Evolutionary conservation across 768 basidiomycete species (phyloP).

Genomic region (Mycena belliarum): DNA sequence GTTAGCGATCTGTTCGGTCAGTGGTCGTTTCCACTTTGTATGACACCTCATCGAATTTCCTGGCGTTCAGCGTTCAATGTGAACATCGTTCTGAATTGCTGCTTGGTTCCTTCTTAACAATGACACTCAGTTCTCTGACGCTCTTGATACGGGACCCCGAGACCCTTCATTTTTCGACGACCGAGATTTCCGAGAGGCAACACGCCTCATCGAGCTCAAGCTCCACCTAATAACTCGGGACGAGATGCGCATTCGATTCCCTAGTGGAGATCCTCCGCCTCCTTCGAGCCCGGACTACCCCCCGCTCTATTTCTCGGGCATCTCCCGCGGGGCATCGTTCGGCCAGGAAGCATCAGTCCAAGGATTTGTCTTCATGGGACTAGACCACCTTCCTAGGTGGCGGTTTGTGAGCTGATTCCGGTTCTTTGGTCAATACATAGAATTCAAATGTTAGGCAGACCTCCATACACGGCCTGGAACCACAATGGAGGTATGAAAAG

Average conservation of each 20-base stretch:
- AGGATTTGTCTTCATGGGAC: conserved; percentile 51
- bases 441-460: conserved; percentile 48
- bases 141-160: conserved; percentile 36
- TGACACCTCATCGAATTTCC: neutral
- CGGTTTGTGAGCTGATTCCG: conserved; percentile 66
- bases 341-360: conserved; percentile 45
- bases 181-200: conserved; percentile 61
- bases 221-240: conserved; percentile 45
- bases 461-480: conserved; percentile 51
- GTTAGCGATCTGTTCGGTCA: conserved; percentile 46
- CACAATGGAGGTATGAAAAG: conserved; percentile 58
- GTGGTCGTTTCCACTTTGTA: conserved; percentile 15
- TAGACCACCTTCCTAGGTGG: conserved; percentile 52
- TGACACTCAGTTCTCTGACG: conserved; percentile 35
- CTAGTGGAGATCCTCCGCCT: conserved; percentile 24
- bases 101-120: conserved; percentile 1
- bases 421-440: too few species aligned
- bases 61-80: conserved; percentile 50
- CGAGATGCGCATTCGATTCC: conserved; percentile 30
- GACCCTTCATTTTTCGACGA: conserved; percentile 55
- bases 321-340: conserved; percentile 39
- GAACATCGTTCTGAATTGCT: conserved; percentile 15
- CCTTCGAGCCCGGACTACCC: conserved; percentile 35
- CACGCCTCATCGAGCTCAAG: conserved; percentile 60
- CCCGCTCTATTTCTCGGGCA: conserved; percentile 48